phyloP scores from a whole-genome alignment of 2,329 filamentous ascomycete genomes.

The Septoria linicola region DNA sequence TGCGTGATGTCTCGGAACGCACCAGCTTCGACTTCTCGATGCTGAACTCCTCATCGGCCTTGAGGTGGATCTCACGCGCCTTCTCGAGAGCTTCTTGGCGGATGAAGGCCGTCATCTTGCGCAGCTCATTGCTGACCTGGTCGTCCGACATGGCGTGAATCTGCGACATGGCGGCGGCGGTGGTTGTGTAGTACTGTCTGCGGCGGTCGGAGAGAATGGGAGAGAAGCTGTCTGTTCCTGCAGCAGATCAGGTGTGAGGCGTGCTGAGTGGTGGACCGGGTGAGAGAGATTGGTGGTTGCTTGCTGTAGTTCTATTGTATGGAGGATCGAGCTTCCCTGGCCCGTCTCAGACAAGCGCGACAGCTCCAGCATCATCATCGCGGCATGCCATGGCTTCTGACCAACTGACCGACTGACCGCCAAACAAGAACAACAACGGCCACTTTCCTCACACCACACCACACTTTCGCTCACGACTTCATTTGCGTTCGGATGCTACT shows the following conservation, averaged over 20 bases:
- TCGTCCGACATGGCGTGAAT: conserved; percentile 94
- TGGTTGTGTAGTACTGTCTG: background rate
- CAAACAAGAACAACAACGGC: background rate
- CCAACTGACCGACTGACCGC: background rate
- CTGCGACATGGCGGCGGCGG: conserved; percentile 72
- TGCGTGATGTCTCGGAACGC: conserved; percentile 87
- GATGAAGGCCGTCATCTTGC: conserved; percentile 99
- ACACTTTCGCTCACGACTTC: background rate
- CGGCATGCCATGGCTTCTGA: background rate
- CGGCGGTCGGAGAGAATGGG: background rate
- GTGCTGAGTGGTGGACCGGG: background rate
- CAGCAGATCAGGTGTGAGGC: too few relatives aligned
- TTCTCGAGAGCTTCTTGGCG: conserved; percentile 97
- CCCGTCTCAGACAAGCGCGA: too few relatives aligned
- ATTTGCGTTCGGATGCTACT: background rate
- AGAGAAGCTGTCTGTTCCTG: background rate
- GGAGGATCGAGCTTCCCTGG: too few relatives aligned
- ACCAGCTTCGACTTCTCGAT: conserved; percentile 99
- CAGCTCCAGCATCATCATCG: too few relatives aligned
- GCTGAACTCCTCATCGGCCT: conserved; percentile 97
- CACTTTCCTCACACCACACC: background rate
- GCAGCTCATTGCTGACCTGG: conserved; percentile 95
- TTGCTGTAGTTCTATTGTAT: background rate
- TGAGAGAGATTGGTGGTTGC: background rate
- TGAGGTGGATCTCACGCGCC: conserved; percentile 94